Conservation (phyloP, 208 protist genomes). For the Trypanosomatidae sp. region DNA sequence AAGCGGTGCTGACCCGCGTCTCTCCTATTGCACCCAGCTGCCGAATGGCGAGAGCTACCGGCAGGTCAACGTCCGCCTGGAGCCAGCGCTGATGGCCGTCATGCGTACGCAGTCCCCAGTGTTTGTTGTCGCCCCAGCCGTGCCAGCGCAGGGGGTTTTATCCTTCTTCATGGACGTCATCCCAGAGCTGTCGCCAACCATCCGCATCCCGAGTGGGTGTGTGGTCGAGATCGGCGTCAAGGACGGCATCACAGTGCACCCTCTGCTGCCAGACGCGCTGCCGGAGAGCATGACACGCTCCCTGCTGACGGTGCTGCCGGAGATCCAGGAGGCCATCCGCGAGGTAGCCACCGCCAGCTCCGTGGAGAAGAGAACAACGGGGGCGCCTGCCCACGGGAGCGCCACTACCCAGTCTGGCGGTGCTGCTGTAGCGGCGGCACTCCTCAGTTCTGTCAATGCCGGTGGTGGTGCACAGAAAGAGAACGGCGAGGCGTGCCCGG, state of each 20-base stretch:
- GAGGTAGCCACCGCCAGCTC: constrained; percentile 7
- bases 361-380: neutral
- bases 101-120: constrained; percentile 81
- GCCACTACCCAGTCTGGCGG: neutral
- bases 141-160: constrained; percentile 71
- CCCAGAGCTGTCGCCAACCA: constrained; percentile 69
- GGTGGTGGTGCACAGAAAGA: neutral
- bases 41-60: constrained; percentile 85
- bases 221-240: constrained; percentile 84
- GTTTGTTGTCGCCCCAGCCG: constrained; percentile 67
- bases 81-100: constrained; percentile 84
- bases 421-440: neutral
- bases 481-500: neutral
- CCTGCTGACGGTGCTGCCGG: constrained; percentile 20
- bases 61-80: constrained; percentile 86
- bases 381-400: neutral
- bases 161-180: constrained; percentile 81
- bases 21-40: constrained; percentile 81
- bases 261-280: constrained; percentile 42
- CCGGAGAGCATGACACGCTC: constrained; percentile 26
- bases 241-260: constrained; percentile 71
- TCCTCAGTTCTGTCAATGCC: neutral
- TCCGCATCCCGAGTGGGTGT: constrained; percentile 61
- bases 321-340: constrained; percentile 26
- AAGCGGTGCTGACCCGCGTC: constrained; percentile 43